Evolutionary conservation across 2,329 filamentous ascomycete genomes (phyloP).

Genomic region (Stromatinia cepivora): DNA sequence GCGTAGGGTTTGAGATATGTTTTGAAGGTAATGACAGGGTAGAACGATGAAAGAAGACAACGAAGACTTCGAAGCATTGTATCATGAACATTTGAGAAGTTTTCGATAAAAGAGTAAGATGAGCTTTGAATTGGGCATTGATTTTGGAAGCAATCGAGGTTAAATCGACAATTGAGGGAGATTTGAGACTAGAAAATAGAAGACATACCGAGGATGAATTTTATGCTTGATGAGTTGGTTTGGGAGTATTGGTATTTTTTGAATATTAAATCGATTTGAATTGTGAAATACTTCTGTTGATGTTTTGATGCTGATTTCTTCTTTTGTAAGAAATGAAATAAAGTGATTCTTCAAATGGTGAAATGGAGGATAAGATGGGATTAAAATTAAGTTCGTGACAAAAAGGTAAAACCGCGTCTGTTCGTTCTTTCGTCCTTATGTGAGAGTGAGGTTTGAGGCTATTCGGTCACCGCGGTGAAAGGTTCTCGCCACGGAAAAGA

Average conservation of each 20-base stretch:
- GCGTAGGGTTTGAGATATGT: slow-evolving; percentile 1
- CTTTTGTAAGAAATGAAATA: not conserved
- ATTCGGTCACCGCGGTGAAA: not conserved
- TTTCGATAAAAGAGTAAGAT: slow-evolving; percentile 23
- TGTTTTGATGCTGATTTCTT: not conserved
- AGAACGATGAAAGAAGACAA: slow-evolving; percentile 17
- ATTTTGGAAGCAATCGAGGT: slow-evolving; percentile 2
- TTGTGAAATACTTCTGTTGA: not conserved
- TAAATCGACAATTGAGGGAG: slow-evolving; percentile 4
- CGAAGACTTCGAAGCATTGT: slow-evolving; percentile 11
- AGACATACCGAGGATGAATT: slow-evolving; percentile 27
- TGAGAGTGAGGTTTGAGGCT: slow-evolving; percentile 3
- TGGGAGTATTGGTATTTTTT: slow-evolving; percentile 17
- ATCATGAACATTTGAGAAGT: slow-evolving; percentile 19
- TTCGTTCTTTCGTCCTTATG: not conserved
- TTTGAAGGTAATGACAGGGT: slow-evolving; percentile 12
- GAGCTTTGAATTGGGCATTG: slow-evolving; percentile 12
- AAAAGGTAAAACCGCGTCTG: not conserved
- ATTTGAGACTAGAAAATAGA: slow-evolving; percentile 19
- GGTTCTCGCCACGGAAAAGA: not conserved
- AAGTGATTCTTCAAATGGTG: not conserved
- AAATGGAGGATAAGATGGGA: not conserved
- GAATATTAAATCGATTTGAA: not conserved
- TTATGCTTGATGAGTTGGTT: slow-evolving; percentile 2
- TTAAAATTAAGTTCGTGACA: slow-evolving; percentile 11